A percentile compares a stretch with the other conserved stretches of the same genome.
Evolutionary conservation across 2,329 filamentous ascomycete species (phyloP).

Genomic region (Dactylellina parvicollis): DNA sequence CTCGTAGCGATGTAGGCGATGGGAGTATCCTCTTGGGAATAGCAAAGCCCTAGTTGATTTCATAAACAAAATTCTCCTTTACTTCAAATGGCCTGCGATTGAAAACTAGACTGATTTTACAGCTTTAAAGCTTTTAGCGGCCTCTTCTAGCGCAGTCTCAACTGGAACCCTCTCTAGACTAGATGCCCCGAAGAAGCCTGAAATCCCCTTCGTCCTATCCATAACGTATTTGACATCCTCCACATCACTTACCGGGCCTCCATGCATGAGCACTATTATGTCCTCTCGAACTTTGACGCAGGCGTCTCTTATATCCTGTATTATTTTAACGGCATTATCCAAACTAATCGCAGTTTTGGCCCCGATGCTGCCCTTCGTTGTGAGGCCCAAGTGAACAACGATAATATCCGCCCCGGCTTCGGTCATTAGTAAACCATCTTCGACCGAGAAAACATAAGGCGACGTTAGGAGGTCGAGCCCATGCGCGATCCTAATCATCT

Average conservation of each 20-base stretch:
- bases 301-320: conserved; percentile 73
- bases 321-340: conserved; percentile 71
- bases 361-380: conserved; percentile 72
- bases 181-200: conserved; percentile 77
- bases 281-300: conserved; percentile 68
- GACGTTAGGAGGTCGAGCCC: conserved; percentile 72
- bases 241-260: conserved; percentile 73
- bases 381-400: conserved; percentile 73
- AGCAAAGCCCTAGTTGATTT: no score
- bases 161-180: conserved; percentile 76
- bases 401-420: conserved; percentile 71
- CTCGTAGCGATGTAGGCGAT: no score
- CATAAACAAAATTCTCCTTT: no score
- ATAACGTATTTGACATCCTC: conserved; percentile 73
- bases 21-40: no score
- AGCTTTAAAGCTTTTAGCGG: conserved; percentile 68
- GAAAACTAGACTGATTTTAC: not conserved
- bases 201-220: conserved; percentile 70
- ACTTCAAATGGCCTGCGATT: conserved; percentile 6
- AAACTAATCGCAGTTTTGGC: conserved; percentile 70
- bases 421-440: conserved; percentile 72
- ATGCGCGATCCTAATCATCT: conserved; percentile 71
- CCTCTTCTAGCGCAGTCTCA: conserved; percentile 72
- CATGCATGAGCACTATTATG: conserved; percentile 75
- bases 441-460: conserved; percentile 74